phyloP scores from a whole-genome alignment of 2,329 filamentous ascomycete genomes.

The Zarea fungicola region DNA sequence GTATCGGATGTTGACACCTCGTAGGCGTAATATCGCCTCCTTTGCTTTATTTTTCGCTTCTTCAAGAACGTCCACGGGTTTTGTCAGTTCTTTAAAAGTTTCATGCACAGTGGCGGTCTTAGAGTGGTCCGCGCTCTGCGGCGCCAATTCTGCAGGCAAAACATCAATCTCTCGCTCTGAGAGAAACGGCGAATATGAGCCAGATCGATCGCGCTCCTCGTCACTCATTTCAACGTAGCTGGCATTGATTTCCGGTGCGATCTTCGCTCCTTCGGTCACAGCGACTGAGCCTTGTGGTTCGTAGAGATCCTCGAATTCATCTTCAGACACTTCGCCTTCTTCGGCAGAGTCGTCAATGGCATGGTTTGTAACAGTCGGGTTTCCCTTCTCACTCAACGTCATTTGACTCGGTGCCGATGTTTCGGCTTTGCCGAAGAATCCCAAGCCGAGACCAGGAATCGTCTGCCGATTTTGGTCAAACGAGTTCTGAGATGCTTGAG shows the following conservation, averaged over 20 bases:
- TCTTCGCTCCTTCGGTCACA: not conserved
- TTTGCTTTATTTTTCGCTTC: constrained; percentile 56
- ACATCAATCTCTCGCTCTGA: constrained; percentile 43
- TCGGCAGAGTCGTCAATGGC: constrained; percentile 35
- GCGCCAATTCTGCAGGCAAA: constrained; percentile 2
- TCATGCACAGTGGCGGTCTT: not conserved
- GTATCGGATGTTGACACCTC: constrained; percentile 64
- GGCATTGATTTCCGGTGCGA: constrained; percentile 4
- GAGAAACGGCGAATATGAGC: constrained; percentile 49
- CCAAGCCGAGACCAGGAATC: constrained; percentile 23
- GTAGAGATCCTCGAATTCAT: constrained; percentile 54
- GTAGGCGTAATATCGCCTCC: constrained; percentile 61
- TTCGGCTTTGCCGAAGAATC: constrained; percentile 8
- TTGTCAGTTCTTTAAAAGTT: not conserved
- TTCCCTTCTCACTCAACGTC: not conserved
- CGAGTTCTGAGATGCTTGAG: constrained; percentile 1
- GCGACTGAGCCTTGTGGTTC: constrained; percentile 30
- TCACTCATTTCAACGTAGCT: constrained; percentile 16
- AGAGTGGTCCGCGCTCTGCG: not conserved
- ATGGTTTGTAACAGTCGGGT: not conserved
- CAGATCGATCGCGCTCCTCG: constrained; percentile 37
- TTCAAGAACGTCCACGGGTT: constrained; percentile 16
- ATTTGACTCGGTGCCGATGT: not conserved
- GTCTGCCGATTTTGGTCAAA: constrained; percentile 19
- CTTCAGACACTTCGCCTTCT: constrained; percentile 74